Percentiles rank a stretch among this genome's conserved stretches.
phyloP scores from a whole-genome alignment of 441 rosid species.

The Jatropha podagrica region DNA sequence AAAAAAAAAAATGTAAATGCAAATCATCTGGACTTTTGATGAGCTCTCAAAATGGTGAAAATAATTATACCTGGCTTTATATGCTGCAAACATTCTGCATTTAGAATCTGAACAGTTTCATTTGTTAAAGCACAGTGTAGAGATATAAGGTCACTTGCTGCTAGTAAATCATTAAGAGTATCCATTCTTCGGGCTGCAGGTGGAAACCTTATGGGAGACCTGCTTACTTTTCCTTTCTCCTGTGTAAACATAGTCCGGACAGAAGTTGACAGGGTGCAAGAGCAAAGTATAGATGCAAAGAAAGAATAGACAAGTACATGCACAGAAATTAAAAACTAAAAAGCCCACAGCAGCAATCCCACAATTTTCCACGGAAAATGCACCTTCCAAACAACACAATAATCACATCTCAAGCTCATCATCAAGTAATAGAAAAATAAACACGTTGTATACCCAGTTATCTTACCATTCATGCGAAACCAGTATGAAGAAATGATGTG shows the following conservation, averaged over 20 bases:
- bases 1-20: constrained; percentile 4
- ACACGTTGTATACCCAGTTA: neutral
- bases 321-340: constrained; percentile 3
- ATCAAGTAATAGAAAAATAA: neutral
- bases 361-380: neutral
- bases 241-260: constrained; percentile 25
- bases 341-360: neutral
- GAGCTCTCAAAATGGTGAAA: constrained; percentile 14
- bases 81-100: constrained; percentile 94
- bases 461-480: neutral
- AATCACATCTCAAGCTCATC: constrained; percentile 1
- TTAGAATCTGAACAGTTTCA: constrained; percentile 89
- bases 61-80: constrained; percentile 73
- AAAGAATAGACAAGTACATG: neutral
- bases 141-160: constrained; percentile 92
- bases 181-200: constrained; percentile 95
- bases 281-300: constrained; percentile 8
- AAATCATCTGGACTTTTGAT: neutral
- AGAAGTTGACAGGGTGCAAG: constrained; percentile 7
- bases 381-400: neutral
- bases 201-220: constrained; percentile 70
- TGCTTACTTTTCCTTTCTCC: constrained; percentile 63
- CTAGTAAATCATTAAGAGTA: constrained; percentile 90
- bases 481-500: neutral
- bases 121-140: constrained; percentile 89